Conservation (phyloP, 352 stramenopile genomes). For the Globisporangium radiosum region DNA sequence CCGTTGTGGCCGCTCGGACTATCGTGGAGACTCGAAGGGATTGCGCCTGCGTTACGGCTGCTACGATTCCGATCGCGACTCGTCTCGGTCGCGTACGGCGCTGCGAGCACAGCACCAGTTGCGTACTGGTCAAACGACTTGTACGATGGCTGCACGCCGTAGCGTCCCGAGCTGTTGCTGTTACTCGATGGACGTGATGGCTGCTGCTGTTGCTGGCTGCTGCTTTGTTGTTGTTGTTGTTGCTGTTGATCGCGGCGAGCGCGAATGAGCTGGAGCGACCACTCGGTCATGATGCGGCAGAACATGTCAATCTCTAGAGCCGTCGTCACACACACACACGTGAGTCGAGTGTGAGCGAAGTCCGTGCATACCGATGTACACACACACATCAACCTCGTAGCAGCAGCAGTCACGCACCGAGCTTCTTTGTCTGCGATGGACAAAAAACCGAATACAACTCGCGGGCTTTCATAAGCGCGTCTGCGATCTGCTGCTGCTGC, state of each 20-base stretch:
- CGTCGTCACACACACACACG: neutral
- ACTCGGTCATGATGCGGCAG: constrained; percentile 76
- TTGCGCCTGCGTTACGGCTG: neutral
- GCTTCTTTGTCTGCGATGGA: constrained; percentile 51
- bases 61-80: neutral
- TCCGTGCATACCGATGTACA: neutral
- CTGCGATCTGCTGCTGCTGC: constrained; percentile 10
- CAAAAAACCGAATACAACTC: constrained; percentile 73
- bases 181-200: neutral
- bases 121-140: constrained; percentile 2
- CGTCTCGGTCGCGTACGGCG: constrained; percentile 42
- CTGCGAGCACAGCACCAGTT: constrained; percentile 19
- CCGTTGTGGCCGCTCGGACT: constrained; percentile 1
- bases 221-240: constrained; percentile 16
- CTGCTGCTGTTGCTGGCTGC: constrained; percentile 3
- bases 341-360: neutral
- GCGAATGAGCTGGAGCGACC: constrained; percentile 57
- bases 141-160: neutral
- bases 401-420: constrained; percentile 20
- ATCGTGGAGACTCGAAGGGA: constrained; percentile 6
- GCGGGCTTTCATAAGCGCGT: constrained; percentile 17
- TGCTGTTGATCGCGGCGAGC: constrained; percentile 32
- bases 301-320: constrained; percentile 66
- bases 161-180: neutral
- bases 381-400: neutral